These are phyloP conservation scores for Apophysomyces ossiformis DNA, from an alignment of 371 early-diverging fungal genomes.

Conservation along the genomic window DNA sequence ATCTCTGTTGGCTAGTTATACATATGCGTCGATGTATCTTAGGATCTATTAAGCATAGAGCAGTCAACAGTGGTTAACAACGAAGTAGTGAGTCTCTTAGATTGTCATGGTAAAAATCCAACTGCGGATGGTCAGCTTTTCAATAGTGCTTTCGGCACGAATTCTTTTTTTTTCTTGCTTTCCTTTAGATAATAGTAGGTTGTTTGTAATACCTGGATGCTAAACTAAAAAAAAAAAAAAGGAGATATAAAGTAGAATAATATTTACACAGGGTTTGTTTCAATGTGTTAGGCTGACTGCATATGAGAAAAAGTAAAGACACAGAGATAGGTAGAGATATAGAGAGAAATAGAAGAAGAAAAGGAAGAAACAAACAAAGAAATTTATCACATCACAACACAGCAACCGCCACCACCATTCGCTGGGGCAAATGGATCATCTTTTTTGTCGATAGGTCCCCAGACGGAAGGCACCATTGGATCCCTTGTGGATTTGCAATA, in stretches of 20 bases:
- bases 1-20: too few relatives aligned
- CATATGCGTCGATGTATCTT: too few relatives aligned
- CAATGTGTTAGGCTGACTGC: neutral
- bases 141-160: too few relatives aligned
- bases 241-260: neutral
- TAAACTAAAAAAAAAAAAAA: too few relatives aligned
- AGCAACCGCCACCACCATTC: constrained; percentile 10
- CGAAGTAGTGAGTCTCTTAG: too few relatives aligned
- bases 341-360: constrained; percentile 9
- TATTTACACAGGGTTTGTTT: constrained; percentile 2
- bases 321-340: neutral
- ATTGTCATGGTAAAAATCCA: too few relatives aligned
- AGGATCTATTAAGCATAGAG: too few relatives aligned
- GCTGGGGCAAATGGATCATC: constrained; percentile 33
- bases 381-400: constrained; percentile 16
- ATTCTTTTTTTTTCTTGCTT: too few relatives aligned
- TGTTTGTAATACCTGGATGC: too few relatives aligned
- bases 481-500: constrained; percentile 27
- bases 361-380: constrained; percentile 7
- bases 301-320: neutral
- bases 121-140: too few relatives aligned
- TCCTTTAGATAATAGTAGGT: too few relatives aligned
- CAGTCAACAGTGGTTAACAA: too few relatives aligned
- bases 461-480: constrained; percentile 31
- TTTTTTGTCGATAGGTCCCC: constrained; percentile 24